Base-by-base conservation (phyloP, 768 basidiomycete species). In the Lyophyllum semitale region DNA sequence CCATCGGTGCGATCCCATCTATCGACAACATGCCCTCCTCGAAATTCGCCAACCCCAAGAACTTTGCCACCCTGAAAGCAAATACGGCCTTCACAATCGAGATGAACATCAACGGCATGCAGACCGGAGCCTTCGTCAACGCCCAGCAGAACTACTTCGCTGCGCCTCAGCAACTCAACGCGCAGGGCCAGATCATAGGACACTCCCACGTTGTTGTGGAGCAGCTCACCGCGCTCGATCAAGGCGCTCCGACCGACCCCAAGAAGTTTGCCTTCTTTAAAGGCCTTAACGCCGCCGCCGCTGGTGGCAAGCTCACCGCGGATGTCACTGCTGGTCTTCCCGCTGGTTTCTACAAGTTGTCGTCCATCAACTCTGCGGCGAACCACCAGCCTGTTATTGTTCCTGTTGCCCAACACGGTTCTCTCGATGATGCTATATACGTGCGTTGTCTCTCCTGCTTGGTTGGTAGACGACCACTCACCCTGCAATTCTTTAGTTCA, bases 201-300 rank as follows among this genome's bases (percentile, higher is more conserved):
- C 74, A 77, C 63, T 74, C 73, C 13, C 81, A 84, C 62, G 69
- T 81, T 61, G 76, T 76, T 57, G 68, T 82, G 61, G 73, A 81
- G 33, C 44, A 46, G 26, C 58, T 62, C 43, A 52, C 52, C 38
- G 54, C 62, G 4, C 48, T 66, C 22, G 66, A 66, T n/a, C 71
- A 76, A 53, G 77, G 77, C n/a, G 63, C 64, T 1, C 64, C 76
- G 29, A 73, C 76, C 32, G 73, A 86, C 66, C 79, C 84, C 5
- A 71, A 66, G 51, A 70, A 70, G 43, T 88, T 88, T 60, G 75
- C 73, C 26, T 88, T 87, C 74, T 88, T 89, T 82, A 83, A 84
- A 79, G 87, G 73, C 60, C 70, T 75, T 57, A 81, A 75, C 56
- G 73, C 73, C 23, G 77, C 72, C 9, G 83, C 83, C 35, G 61